Base-by-base conservation (phyloP, 2,329 filamentous ascomycete species). In the Diplocarpon rosae region DNA sequence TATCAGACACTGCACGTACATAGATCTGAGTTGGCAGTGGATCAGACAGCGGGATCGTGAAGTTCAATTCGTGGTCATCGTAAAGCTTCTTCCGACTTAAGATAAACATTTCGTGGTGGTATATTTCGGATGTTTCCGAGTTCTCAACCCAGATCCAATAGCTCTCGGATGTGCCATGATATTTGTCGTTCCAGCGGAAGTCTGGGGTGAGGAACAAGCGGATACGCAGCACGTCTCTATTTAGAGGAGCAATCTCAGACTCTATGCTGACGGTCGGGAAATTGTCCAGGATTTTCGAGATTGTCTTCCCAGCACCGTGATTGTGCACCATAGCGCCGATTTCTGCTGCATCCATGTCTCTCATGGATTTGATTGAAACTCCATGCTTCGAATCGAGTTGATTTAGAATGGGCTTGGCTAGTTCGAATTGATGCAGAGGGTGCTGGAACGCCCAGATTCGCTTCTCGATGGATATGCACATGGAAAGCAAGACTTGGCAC, bases 111-210 rank as follows among this genome's bases (percentile, higher is more conserved):
- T 98, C 92, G 53, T 96, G 86, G 57, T 98, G 92, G 58, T 95
- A 96, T 33, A 98, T 96, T 63, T 96, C 89, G 0, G 87, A 89
- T 0, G 89, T 95, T 57, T 96, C 92, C 0, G 90, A 95, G 61
- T 96, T 95, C 63, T 98, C 92, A 2, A 98, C 90, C 93, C 92
- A 98, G 46, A 98, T 83, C 76, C 93, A 98, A 66, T 93, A 98
- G 3, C 90, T 90, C 59, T 98, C 92, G 0, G 90, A 95, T 2
- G 81, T 87, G 14, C 93, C 93, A 59, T 98, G 89, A 47, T 95
- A 77, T 37, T 85, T 80, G 54, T 96, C 90, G 56, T 95, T 94
- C 92, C 92, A 98, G 31, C 72, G 72, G 60, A 98, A 98, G 41
- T 96, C 89, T 0, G 92, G 87, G 1, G 82, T 86, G 14, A 98